A percentile compares a stretch with the other conserved stretches of the same genome.
These are phyloP conservation scores for Salix arbutifolia DNA, from an alignment of 345 rosid species.

Conservation along the genomic window DNA sequence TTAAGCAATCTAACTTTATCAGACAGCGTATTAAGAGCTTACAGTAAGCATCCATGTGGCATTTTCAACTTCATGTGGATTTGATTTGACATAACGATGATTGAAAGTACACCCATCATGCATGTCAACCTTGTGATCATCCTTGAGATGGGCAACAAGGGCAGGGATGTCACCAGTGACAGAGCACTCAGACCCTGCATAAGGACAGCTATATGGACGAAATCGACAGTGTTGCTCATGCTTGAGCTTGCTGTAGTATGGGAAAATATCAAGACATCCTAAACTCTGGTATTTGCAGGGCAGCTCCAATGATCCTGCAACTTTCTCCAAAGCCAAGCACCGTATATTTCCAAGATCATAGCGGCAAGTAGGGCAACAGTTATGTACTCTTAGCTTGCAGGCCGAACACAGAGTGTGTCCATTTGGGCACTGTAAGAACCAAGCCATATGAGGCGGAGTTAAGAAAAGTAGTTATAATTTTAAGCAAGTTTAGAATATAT, in stretches of 20 bases:
- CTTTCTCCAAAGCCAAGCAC: constrained; percentile 64
- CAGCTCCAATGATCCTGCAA: constrained; percentile 55
- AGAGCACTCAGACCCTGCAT: constrained; percentile 72
- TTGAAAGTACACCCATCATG: constrained; percentile 75
- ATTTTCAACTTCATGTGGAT: constrained; percentile 76
- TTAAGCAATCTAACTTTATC: neutral
- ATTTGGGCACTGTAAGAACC: constrained; percentile 49
- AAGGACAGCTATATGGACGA: constrained; percentile 68
- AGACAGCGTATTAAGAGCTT: constrained; percentile 23
- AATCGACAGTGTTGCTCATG: constrained; percentile 55
- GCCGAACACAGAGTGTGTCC: constrained; percentile 55
- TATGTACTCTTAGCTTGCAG: constrained; percentile 62
- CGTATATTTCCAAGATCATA: constrained; percentile 64
- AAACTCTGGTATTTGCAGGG: constrained; percentile 54
- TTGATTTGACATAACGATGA: constrained; percentile 77
- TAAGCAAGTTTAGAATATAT: neutral
- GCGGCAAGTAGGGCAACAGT: constrained; percentile 52
- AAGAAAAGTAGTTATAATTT: neutral
- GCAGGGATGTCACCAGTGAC: constrained; percentile 54
- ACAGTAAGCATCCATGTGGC: constrained; percentile 83
- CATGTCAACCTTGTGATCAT: constrained; percentile 81
- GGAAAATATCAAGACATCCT: constrained; percentile 58
- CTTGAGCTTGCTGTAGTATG: constrained; percentile 57
- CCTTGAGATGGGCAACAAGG: constrained; percentile 67
- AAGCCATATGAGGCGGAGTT: neutral